phyloP scores from a whole-genome alignment of 805 yeast species.

The Kazachstania kunashirensis region DNA sequence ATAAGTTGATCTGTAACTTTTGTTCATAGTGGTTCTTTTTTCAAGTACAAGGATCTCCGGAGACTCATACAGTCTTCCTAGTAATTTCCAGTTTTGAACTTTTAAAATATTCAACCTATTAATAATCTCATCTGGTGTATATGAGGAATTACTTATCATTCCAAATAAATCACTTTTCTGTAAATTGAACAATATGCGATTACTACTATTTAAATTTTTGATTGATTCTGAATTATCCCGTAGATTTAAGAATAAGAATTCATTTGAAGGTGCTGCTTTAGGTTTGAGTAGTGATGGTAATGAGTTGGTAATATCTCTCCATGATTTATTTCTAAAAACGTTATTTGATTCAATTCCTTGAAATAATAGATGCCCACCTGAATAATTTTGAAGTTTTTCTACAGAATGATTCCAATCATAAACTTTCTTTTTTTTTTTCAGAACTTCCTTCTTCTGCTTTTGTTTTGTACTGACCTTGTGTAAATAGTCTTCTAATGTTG shows the following conservation, averaged over 20 bases:
- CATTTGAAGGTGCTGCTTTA: too few species aligned
- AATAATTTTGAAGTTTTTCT: neutral
- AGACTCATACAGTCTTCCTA: slow-evolving; percentile 19
- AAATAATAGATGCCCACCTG: slow-evolving; percentile 18
- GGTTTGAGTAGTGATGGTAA: too few species aligned
- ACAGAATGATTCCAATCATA: slow-evolving; percentile 20
- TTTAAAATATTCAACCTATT: slow-evolving; percentile 14
- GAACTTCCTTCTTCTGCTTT: slow-evolving; percentile 12
- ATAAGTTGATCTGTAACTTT: too few species aligned
- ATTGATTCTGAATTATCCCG: slow-evolving; percentile 5
- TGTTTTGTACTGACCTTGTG: slow-evolving; percentile 15
- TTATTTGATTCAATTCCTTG: neutral
- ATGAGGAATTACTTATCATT: slow-evolving; percentile 17
- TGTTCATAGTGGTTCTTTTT: too few species aligned
- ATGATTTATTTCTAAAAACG: neutral
- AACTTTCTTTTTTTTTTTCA: slow-evolving; percentile 13
- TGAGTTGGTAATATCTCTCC: too few species aligned
- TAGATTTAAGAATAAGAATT: slow-evolving; percentile 11
- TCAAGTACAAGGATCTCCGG: slow-evolving; percentile 17
- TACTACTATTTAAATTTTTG: slow-evolving; percentile 7
- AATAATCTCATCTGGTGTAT: slow-evolving; percentile 21
- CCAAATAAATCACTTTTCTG: slow-evolving; percentile 20
- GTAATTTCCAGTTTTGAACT: slow-evolving; percentile 19
- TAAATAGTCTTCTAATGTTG: slow-evolving; percentile 15
- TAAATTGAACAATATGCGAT: slow-evolving; percentile 12